Evolutionary conservation across 1,139 yeast genomes (phyloP), one percentile per base, ranked within the genome.

Genomic region (Debaryomyces singareniensis): DNA sequence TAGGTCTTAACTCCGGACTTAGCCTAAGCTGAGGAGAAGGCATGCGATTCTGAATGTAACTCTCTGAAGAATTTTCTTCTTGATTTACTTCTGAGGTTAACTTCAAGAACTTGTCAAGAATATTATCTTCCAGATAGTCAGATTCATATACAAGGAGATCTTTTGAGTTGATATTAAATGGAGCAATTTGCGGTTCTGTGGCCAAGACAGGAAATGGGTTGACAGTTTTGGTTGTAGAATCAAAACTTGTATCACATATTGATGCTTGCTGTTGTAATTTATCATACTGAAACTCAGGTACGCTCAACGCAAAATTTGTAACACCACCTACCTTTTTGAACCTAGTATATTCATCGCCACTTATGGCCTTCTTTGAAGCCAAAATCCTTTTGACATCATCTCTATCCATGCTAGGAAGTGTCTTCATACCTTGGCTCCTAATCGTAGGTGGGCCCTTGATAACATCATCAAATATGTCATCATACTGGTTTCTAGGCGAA

Each of bases 321-420:
- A 49, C 44, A 20, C 40, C 40, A 1, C 61, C 67, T 5, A 53
- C 51, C 12, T 56, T 41, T 37, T 67, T 67, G 29, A 64, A 46
- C 27, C 51, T 50, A 2, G 63, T 43, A 35, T 63, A 66, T 36
- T 67, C 73, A 24, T 64, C 71, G 33, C 66, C 71, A 12, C 64
- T 55, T 27, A 66, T 55, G 2, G 58, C 59, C 27, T 57, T 48
- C 32, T 63, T 66, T 22, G 71, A 54, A 32, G 57, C 61, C 38
- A 60, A 51, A 9, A 68, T 59, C 34, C 59, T 52, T 36, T 61
- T 57, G 3, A 69, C 63, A 38, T 70, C 74, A 27, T 68, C 67
- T 6, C 67, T 58, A 35, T 71, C 76, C 63, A 65, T 61, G 34
- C 72, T 66, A 33, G 70, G 72, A 32, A 58, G 55, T 1, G 72